Conservation (phyloP, 2,329 filamentous ascomycete species). For the Aspergillus sergii region DNA sequence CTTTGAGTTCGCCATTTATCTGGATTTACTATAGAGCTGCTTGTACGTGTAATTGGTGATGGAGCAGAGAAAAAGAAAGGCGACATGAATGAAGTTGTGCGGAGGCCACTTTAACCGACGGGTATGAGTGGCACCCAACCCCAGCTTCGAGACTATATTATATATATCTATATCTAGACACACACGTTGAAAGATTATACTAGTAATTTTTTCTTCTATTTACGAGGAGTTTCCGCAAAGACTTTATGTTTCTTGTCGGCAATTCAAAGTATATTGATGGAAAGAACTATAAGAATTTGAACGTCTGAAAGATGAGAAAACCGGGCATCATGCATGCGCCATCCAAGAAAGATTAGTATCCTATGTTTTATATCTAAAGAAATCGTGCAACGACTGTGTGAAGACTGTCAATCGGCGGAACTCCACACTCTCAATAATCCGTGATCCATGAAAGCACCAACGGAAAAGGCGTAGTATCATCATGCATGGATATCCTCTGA, state of each 20-base stretch:
- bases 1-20: conserved; percentile 20
- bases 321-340: background rate
- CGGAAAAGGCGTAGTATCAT: background rate
- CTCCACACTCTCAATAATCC: no score
- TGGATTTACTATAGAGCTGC: background rate
- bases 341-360: conserved; percentile 3
- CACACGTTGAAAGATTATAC: no score
- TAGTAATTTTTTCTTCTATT: background rate
- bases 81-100: conserved; percentile 4
- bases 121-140: background rate
- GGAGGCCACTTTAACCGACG: conserved; percentile 10
- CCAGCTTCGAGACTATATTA: background rate
- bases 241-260: background rate
- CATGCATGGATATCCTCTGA: conserved; percentile 44
- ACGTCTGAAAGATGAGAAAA: background rate
- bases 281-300: background rate
- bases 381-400: background rate
- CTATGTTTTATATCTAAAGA: conserved; percentile 1
- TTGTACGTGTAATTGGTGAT: background rate
- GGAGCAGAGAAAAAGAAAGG: background rate
- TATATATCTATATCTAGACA: no score
- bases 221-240: background rate
- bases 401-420: background rate
- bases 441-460: background rate
- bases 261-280: background rate